Conservation (phyloP, 2,329 filamentous ascomycete genomes). For the Ceratocystis cacaofunesta region DNA sequence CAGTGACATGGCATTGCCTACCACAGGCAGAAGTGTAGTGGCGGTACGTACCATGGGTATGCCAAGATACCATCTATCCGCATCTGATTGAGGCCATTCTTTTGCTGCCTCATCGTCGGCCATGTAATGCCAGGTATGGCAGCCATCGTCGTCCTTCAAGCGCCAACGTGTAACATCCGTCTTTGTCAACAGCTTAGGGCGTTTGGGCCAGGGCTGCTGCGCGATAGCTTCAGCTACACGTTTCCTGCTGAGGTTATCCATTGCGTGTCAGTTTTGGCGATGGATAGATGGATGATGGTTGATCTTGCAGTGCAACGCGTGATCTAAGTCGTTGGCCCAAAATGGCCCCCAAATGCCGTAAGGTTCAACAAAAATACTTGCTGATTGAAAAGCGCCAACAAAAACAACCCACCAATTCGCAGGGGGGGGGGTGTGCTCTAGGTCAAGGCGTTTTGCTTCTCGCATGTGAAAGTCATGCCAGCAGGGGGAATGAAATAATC, state of each 20-base stretch:
- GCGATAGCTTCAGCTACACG: slow-evolving; percentile 28
- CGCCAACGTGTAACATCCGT: slow-evolving; percentile 80
- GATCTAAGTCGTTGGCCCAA: neutral
- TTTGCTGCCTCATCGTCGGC: slow-evolving; percentile 53
- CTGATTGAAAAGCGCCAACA: neutral
- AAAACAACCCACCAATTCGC: neutral
- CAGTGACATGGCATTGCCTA: neutral
- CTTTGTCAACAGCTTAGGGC: slow-evolving; percentile 35
- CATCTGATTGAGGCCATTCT: slow-evolving; percentile 69
- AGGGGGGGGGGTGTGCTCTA: neutral
- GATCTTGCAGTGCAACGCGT: neutral
- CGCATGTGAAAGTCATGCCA: neutral
- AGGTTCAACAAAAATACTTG: neutral
- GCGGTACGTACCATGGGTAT: slow-evolving; percentile 50
- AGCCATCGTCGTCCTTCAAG: slow-evolving; percentile 59
- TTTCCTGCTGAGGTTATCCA: slow-evolving; percentile 26
- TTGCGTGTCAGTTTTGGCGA: neutral
- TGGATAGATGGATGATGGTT: neutral
- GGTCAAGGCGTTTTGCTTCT: neutral
- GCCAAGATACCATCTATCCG: slow-evolving; percentile 82
- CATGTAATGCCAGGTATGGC: slow-evolving; percentile 91
- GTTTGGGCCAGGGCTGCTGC: slow-evolving; percentile 29
- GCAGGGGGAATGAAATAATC: neutral
- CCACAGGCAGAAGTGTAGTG: neutral
- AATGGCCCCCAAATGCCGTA: neutral